Percentiles rank a stretch among this genome's conserved stretches.
These are phyloP conservation scores for Penicillium waksmanii DNA, from an alignment of 495 filamentous ascomycete genomes.

Conservation along the genomic window DNA sequence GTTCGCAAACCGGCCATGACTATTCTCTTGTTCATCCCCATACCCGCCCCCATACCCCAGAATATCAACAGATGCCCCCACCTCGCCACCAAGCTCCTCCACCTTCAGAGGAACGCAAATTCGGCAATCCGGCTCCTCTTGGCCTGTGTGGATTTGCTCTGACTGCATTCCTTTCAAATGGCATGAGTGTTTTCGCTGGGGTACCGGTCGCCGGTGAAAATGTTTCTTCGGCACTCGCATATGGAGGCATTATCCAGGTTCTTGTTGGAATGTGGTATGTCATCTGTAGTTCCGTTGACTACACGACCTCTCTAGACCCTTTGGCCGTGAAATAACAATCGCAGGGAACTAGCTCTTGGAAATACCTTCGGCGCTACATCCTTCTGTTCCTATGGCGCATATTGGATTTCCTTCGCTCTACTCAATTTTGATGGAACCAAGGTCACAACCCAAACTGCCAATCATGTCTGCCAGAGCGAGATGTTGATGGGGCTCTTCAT, in stretches of 20 bases:
- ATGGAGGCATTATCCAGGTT: slow-evolving; percentile 80
- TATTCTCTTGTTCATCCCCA: slow-evolving; percentile 10
- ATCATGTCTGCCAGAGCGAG: slow-evolving; percentile 51
- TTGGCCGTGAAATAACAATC: not conserved
- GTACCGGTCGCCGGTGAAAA: slow-evolving; percentile 60
- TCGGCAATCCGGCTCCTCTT: slow-evolving; percentile 78
- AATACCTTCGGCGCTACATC: slow-evolving; percentile 95
- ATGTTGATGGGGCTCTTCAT: slow-evolving; percentile 74
- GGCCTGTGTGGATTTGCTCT: slow-evolving; percentile 81
- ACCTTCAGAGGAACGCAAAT: slow-evolving; percentile 58
- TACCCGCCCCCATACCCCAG: slow-evolving; percentile 6
- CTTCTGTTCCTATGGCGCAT: slow-evolving; percentile 86
- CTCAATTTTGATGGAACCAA: slow-evolving; percentile 68
- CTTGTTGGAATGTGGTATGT: slow-evolving; percentile 91
- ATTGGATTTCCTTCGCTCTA: slow-evolving; percentile 85
- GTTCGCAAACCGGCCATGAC: slow-evolving; percentile 9
- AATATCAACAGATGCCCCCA: not conserved
- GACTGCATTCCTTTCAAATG: slow-evolving; percentile 81
- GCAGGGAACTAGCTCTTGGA: slow-evolving; percentile 88
- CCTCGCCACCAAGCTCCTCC: not conserved
- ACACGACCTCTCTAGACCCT: not conserved
- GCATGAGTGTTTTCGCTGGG: slow-evolving; percentile 67
- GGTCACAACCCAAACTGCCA: slow-evolving; percentile 41
- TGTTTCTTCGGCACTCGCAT: slow-evolving; percentile 66
- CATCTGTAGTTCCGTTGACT: not conserved